Percentiles rank a stretch among this genome's conserved stretches.
Conservation (phyloP, 495 filamentous ascomycete species). For the Podospora comata region DNA sequence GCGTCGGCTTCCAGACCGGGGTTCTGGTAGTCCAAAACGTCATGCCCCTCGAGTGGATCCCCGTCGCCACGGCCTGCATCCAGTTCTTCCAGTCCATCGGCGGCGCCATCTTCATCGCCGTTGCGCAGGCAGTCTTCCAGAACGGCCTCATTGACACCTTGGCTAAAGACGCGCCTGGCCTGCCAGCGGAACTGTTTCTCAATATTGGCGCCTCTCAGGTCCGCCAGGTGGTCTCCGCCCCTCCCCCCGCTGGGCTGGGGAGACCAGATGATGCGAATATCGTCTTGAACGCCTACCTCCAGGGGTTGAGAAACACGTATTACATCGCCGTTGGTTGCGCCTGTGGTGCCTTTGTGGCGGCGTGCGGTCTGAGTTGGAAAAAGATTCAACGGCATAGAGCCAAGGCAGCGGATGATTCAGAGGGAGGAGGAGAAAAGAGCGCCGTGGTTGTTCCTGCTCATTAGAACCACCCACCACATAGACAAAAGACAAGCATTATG, state of each 20-base stretch:
- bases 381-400: constrained; percentile 40
- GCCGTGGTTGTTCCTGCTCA: background rate
- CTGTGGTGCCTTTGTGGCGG: constrained; percentile 37
- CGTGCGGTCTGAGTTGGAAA: constrained; percentile 45
- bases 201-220: constrained; percentile 46
- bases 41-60: constrained; percentile 53
- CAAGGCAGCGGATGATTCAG: background rate
- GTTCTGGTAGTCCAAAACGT: constrained; percentile 54
- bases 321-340: constrained; percentile 45
- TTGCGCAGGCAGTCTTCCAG: constrained; percentile 64
- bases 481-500: background rate
- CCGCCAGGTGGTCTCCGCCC: constrained; percentile 30
- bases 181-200: constrained; percentile 40
- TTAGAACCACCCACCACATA: background rate
- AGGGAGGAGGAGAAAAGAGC: background rate
- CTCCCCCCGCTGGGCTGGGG: constrained; percentile 19
- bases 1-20: constrained; percentile 42
- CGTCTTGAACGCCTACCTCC: constrained; percentile 45
- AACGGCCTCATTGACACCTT: constrained; percentile 51
- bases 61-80: constrained; percentile 61
- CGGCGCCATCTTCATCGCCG: constrained; percentile 65
- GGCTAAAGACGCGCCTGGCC: constrained; percentile 25
- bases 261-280: constrained; percentile 24
- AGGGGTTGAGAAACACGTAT: constrained; percentile 43
- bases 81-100: constrained; percentile 67